Evolutionary conservation across 2,329 filamentous ascomycete species (phyloP).

Genomic region (Claviceps humidiphila): DNA sequence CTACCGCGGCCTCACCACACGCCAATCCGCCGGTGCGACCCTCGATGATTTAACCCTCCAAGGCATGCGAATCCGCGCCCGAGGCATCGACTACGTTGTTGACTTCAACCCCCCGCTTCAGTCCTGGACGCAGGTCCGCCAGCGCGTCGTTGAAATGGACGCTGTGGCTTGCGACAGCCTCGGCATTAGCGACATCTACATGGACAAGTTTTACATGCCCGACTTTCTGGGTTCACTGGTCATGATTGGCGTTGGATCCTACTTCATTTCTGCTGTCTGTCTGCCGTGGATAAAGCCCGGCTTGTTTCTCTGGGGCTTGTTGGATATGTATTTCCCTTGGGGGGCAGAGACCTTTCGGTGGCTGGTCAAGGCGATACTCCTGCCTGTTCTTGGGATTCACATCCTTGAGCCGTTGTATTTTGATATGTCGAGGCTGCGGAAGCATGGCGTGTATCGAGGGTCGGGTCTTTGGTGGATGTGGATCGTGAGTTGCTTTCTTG

Average conservation of each 20-base stretch:
- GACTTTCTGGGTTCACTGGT: constrained; percentile 34
- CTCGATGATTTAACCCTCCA: constrained; percentile 54
- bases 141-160: constrained; percentile 60
- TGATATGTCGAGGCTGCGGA: constrained; percentile 29
- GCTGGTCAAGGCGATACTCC: constrained; percentile 45
- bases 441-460: constrained; percentile 33
- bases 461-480: constrained; percentile 41
- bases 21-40: constrained; percentile 32
- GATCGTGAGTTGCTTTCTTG: constrained; percentile 38
- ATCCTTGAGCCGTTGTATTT: constrained; percentile 44
- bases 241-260: constrained; percentile 41
- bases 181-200: constrained; percentile 36
- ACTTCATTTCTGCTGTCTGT: constrained; percentile 36
- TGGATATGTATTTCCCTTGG: constrained; percentile 39
- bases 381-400: constrained; percentile 52
- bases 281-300: constrained; percentile 38
- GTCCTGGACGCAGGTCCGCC: constrained; percentile 53
- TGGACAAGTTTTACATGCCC: constrained; percentile 29
- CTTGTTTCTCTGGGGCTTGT: constrained; percentile 32
- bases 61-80: constrained; percentile 46
- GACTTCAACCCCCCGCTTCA: constrained; percentile 57
- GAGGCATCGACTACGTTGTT: constrained; percentile 36
- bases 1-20: constrained; percentile 45
- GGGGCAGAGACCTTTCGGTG: constrained; percentile 45
- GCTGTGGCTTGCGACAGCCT: constrained; percentile 43